A percentile compares a stretch with the other conserved stretches of the same genome.
phyloP scores from a whole-genome alignment of 2,329 filamentous ascomycete species.

The Ceratocystiopsis brevicomis region DNA sequence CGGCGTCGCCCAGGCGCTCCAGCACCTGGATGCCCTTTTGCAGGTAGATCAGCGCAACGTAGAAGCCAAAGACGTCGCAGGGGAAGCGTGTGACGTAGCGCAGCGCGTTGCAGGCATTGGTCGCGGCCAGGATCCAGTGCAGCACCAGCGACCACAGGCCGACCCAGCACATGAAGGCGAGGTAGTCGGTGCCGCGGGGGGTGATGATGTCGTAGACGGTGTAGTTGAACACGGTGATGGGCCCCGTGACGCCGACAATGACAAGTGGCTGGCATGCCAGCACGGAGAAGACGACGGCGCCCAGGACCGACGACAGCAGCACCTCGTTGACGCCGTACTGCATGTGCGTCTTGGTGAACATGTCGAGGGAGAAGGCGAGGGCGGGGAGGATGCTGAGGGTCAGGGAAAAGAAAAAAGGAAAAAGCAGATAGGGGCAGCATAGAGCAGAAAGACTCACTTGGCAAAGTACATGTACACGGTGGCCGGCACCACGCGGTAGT shows the following conservation, averaged over 20 bases:
- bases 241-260: conserved; percentile 79
- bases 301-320: conserved; percentile 67
- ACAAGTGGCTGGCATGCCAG: conserved; percentile 70
- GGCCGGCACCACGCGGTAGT: conserved; percentile 72
- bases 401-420: not conserved
- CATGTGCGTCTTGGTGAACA: conserved; percentile 74
- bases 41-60: conserved; percentile 79
- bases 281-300: conserved; percentile 61
- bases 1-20: conserved; percentile 47
- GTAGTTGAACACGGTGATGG: conserved; percentile 87
- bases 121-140: conserved; percentile 67
- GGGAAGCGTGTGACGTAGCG: conserved; percentile 80
- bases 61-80: conserved; percentile 88
- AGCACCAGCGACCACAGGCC: conserved; percentile 74
- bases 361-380: conserved; percentile 75
- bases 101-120: conserved; percentile 76
- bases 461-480: conserved; percentile 93
- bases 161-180: conserved; percentile 85
- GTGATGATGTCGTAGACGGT: conserved; percentile 80
- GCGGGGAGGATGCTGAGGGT: conserved; percentile 57
- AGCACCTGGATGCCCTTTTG: conserved; percentile 83
- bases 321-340: conserved; percentile 86
- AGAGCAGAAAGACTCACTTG: no score
- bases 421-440: no score
- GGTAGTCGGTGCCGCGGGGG: conserved; percentile 59